phyloP scores from a whole-genome alignment of 805 yeast genomes.

The Ogataea salicorniae region DNA sequence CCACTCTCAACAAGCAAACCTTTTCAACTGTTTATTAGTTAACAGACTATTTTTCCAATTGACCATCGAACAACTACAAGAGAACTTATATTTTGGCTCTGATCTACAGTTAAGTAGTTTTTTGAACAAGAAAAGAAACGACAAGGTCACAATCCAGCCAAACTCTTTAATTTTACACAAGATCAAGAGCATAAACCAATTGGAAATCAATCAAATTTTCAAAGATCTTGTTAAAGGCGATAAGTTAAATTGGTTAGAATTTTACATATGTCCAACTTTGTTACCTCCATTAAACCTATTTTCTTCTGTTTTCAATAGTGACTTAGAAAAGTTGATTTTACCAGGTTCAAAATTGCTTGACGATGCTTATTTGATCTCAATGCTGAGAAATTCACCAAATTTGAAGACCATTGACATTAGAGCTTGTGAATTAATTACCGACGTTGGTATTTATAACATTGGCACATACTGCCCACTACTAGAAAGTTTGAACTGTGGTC shows the following conservation, averaged over 20 bases:
- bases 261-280: slow-evolving; percentile 75
- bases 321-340: slow-evolving; percentile 45
- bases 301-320: slow-evolving; percentile 15
- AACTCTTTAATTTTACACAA: slow-evolving; percentile 63
- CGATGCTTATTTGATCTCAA: slow-evolving; percentile 50
- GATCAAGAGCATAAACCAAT: slow-evolving; percentile 46
- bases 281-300: slow-evolving; percentile 50
- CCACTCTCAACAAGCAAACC: slow-evolving; percentile 21
- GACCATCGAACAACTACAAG: slow-evolving; percentile 50
- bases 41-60: slow-evolving; percentile 60
- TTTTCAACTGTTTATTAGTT: slow-evolving; percentile 63
- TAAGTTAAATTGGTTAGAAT: slow-evolving; percentile 62
- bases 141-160: slow-evolving; percentile 6
- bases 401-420: slow-evolving; percentile 68
- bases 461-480: slow-evolving; percentile 57
- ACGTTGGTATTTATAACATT: slow-evolving; percentile 66
- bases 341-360: slow-evolving; percentile 67
- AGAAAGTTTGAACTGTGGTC: slow-evolving; percentile 66
- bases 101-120: slow-evolving; percentile 33
- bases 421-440: slow-evolving; percentile 77
- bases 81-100: slow-evolving; percentile 49
- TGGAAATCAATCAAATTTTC: slow-evolving; percentile 46
- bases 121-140: neutral
- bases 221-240: slow-evolving; percentile 35
- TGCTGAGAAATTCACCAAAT: slow-evolving; percentile 52